phyloP scores from a whole-genome alignment of 1,284 basidiomycete genomes.

The Rhodotorula sp. region DNA sequence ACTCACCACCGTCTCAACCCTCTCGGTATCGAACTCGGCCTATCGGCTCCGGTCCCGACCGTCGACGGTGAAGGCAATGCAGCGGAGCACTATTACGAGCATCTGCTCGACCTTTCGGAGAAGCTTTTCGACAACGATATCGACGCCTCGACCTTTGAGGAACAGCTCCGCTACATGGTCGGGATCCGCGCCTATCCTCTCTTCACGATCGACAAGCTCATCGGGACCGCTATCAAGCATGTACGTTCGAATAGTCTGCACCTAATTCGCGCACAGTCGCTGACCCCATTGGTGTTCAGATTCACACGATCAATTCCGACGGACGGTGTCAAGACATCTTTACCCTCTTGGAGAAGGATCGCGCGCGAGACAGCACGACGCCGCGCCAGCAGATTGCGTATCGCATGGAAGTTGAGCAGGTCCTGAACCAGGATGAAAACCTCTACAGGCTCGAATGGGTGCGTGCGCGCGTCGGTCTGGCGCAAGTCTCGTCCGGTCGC shows the following conservation, averaged over 20 bases:
- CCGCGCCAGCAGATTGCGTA: slow-evolving; percentile 82
- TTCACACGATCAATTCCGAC: slow-evolving; percentile 75
- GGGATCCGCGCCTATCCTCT: slow-evolving; percentile 74
- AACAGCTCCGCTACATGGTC: slow-evolving; percentile 96
- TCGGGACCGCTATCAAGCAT: slow-evolving; percentile 42
- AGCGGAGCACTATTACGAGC: slow-evolving; percentile 73
- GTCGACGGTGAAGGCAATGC: slow-evolving; percentile 53
- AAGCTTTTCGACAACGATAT: slow-evolving; percentile 90
- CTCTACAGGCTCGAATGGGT: slow-evolving; percentile 92
- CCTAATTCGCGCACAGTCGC: no score
- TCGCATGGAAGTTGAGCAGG: slow-evolving; percentile 75
- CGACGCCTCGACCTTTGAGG: slow-evolving; percentile 88
- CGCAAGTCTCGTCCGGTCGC: neutral
- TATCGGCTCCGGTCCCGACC: slow-evolving; percentile 37
- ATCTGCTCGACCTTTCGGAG: slow-evolving; percentile 84
- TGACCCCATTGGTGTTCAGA: slow-evolving; percentile 50
- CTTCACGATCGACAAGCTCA: slow-evolving; percentile 48
- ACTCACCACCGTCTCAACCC: slow-evolving; percentile 54
- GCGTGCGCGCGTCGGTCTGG: slow-evolving; percentile 44
- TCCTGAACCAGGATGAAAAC: slow-evolving; percentile 83
- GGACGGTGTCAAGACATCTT: slow-evolving; percentile 79
- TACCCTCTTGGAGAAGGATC: slow-evolving; percentile 73
- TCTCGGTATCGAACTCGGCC: slow-evolving; percentile 56
- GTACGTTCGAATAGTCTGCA: slow-evolving; percentile 19
- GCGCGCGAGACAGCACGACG: slow-evolving; percentile 59